Percentiles rank a stretch among this genome's conserved stretches.
Evolutionary conservation across 371 early-diverging fungal genomes (phyloP).

Genomic region (Lichtheimia ramosa): DNA sequence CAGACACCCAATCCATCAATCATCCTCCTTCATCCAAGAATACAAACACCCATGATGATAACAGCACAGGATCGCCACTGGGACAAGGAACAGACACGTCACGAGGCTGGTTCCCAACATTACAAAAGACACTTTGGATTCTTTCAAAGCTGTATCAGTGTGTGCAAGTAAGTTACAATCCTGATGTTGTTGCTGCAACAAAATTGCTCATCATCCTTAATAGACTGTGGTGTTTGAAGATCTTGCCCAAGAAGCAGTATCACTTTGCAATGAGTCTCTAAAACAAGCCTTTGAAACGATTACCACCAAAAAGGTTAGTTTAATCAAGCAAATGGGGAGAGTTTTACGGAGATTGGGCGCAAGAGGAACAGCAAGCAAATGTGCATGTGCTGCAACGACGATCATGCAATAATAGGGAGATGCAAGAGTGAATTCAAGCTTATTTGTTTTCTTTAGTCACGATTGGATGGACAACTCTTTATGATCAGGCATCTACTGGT

Average conservation of each 20-base stretch:
- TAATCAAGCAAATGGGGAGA: neutral
- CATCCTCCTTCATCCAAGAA: neutral
- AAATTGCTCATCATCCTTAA: too few relatives aligned
- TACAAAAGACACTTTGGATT: conserved; percentile 78
- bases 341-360: too few relatives aligned
- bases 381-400: too few relatives aligned
- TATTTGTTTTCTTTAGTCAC: conserved; percentile 28
- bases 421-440: neutral
- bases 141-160: conserved; percentile 78
- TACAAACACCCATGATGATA: neutral
- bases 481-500: conserved; percentile 80
- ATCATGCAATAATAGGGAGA: neutral
- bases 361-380: too few relatives aligned
- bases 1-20: conserved; percentile 11
- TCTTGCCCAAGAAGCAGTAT: conserved; percentile 80
- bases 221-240: conserved; percentile 78
- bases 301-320: conserved; percentile 28
- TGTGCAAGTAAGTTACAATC: conserved; percentile 54
- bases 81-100: conserved; percentile 36
- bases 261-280: conserved; percentile 66
- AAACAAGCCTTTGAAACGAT: conserved; percentile 50
- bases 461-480: conserved; percentile 76
- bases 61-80: conserved; percentile 35
- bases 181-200: too few relatives aligned
- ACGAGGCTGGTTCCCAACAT: conserved; percentile 79